A percentile compares a stretch with the other conserved stretches of the same genome.
Evolutionary conservation across 139 green algal species (phyloP).

Genomic region (Pycnococcus provasolii): DNA sequence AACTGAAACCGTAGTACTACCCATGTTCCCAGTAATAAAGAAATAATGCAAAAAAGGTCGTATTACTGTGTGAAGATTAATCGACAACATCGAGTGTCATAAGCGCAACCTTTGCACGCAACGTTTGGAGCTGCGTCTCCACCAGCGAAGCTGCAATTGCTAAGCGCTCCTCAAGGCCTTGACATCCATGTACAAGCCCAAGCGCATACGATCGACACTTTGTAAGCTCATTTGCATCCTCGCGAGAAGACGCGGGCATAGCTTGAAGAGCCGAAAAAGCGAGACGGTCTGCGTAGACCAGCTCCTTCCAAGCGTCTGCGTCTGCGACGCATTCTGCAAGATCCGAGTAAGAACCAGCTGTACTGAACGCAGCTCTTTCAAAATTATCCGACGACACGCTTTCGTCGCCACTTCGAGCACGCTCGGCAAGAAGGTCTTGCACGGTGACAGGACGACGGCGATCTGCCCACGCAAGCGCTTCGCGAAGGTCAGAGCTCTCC

Average conservation of each 20-base stretch:
- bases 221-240: background rate
- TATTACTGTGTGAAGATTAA: no score
- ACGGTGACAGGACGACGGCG: background rate
- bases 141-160: background rate
- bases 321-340: background rate
- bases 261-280: background rate
- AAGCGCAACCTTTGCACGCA: background rate
- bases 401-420: no score
- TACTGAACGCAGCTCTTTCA: no score
- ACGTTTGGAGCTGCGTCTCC: background rate
- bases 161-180: background rate
- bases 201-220: background rate
- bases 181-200: background rate
- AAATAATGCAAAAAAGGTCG: no score
- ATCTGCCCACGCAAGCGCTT: background rate
- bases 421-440: background rate
- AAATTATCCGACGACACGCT: no score
- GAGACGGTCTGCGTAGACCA: background rate
- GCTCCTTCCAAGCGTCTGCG: background rate
- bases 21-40: no score
- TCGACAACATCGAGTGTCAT: background rate
- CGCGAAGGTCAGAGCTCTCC: background rate
- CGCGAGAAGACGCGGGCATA: background rate
- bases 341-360: background rate
- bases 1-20: no score